Base-by-base conservation (phyloP, 306 rosid genomes). In the Prunus kanzakura region DNA sequence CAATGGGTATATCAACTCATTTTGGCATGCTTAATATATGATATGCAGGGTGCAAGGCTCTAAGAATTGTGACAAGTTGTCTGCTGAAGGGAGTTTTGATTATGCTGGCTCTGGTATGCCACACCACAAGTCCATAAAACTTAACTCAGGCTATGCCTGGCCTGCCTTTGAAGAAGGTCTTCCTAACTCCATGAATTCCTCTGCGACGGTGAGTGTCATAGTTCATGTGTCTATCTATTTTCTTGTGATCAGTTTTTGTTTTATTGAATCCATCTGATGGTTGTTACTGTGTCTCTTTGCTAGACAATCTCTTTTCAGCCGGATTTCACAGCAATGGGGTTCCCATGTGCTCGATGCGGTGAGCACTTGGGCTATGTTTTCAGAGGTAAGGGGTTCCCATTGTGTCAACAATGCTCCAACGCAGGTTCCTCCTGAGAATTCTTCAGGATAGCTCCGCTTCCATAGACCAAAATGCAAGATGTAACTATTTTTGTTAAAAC, bases 101-200 rank as follows among this genome's bases (percentile, higher is more conserved):
- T 86, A 88, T 19, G 80, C 75, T 76, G 90, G 88, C 5, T 88
- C 88, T 76, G 88, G 81, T 32, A 82, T 85, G 74, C 90, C 86
- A 22, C 88, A 81, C 18, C 83, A 86, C 65, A 86, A 86, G 78
- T 84, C 90, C 74, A 88, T 88, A 67, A 86, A 88, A 74, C 87
- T 84, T 78, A 83, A 84, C 61, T 88, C 90, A 67, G 90, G 90
- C 50, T 78, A 87, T 80, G 90, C 87, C 51, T 84, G 84, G 88
- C 92, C 92, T 76, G 84, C 92, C 73, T 80, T 84, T 82, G 81
- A 19, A 25, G 88, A 84, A 73, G 90, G 87, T 49, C 74, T 84
- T 49, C 88, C 87, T 19, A 88, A 83, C 56, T 84, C 88, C 75
- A 84, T 78, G 63, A 84, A 74, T 73, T 80, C 90, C 77, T 60